Percentiles rank a stretch among this genome's conserved stretches.
These are phyloP conservation scores for Magnusiomyces tetraspermus DNA, from an alignment of 1,139 yeast genomes.

Conservation along the genomic window DNA sequence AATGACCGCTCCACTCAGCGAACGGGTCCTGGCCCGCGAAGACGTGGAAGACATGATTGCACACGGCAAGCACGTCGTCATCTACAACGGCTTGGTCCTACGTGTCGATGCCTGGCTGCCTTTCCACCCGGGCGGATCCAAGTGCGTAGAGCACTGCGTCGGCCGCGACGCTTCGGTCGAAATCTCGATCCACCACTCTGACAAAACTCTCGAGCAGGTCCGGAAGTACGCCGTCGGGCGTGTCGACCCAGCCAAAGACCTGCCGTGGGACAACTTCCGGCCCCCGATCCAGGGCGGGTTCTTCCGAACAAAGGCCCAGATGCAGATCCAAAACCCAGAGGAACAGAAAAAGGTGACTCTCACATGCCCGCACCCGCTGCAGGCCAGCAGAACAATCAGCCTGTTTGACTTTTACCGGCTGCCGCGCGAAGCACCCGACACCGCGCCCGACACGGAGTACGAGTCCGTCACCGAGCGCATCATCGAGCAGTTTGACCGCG, in stretches of 20 bases:
- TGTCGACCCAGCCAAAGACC: slow-evolving; percentile 43
- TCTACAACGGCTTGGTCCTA: slow-evolving; percentile 52
- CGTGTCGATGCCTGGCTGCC: slow-evolving; percentile 62
- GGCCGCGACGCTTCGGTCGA: slow-evolving; percentile 90
- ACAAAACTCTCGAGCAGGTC: slow-evolving; percentile 45
- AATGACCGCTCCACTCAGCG: neutral
- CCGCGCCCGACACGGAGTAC: neutral
- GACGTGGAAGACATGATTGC: slow-evolving; percentile 48
- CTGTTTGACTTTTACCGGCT: slow-evolving; percentile 4
- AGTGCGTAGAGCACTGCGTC: slow-evolving; percentile 70
- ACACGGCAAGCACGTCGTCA: slow-evolving; percentile 59
- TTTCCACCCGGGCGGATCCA: slow-evolving; percentile 83
- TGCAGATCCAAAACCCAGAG: slow-evolving; percentile 2
- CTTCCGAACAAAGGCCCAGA: slow-evolving; percentile 32
- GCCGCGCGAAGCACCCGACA: slow-evolving; percentile 4
- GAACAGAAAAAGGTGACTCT: slow-evolving; percentile 5
- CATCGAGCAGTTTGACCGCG: slow-evolving; percentile 51
- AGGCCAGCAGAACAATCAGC: neutral
- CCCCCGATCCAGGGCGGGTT: slow-evolving; percentile 88
- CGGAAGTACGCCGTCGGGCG: slow-evolving; percentile 52
- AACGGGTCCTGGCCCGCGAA: slow-evolving; percentile 14
- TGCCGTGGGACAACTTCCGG: slow-evolving; percentile 59
- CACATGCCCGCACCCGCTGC: slow-evolving; percentile 1
- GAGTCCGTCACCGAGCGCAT: slow-evolving; percentile 28
- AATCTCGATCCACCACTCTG: slow-evolving; percentile 69